Percentiles rank a stretch among this genome's conserved stretches.
Evolutionary conservation across 345 rosid genomes (phyloP).

Genomic region (Eucalyptus rudis): DNA sequence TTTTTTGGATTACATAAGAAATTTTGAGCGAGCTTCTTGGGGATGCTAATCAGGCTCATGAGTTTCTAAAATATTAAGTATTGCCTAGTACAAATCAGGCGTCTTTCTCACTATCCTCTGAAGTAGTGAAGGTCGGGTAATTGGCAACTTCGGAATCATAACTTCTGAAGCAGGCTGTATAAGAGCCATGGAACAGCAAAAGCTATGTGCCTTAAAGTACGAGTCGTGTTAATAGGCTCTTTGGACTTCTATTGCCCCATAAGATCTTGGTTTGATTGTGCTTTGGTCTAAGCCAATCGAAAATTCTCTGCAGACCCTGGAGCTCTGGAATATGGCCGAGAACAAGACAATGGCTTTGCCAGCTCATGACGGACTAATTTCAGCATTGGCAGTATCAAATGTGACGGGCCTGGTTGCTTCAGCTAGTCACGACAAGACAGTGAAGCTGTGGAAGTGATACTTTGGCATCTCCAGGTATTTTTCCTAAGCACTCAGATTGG

Average conservation of each 20-base stretch:
- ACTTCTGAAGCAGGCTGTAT: neutral
- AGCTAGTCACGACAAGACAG: conserved; percentile 83
- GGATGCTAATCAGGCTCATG: neutral
- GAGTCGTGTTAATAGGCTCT: neutral
- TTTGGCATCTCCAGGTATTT: neutral
- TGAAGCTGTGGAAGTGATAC: conserved; percentile 86
- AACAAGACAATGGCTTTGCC: conserved; percentile 66
- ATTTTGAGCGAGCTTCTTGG: neutral
- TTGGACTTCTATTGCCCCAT: neutral
- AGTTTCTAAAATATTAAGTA: neutral
- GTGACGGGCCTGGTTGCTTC: conserved; percentile 81
- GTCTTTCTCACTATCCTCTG: neutral
- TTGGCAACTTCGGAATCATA: neutral
- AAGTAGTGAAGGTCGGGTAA: neutral
- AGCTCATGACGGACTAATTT: conserved; percentile 75
- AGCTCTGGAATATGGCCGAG: conserved; percentile 86
- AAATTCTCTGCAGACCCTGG: conserved; percentile 53
- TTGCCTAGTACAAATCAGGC: neutral
- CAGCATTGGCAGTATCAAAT: conserved; percentile 67
- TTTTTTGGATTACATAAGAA: neutral
- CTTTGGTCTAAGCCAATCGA: neutral
- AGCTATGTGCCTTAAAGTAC: neutral
- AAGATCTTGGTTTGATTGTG: neutral
- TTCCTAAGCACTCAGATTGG: neutral
- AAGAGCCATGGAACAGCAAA: neutral